Conservation (phyloP, 139 green algal genomes). For the Monoraphidium neglectum region DNA sequence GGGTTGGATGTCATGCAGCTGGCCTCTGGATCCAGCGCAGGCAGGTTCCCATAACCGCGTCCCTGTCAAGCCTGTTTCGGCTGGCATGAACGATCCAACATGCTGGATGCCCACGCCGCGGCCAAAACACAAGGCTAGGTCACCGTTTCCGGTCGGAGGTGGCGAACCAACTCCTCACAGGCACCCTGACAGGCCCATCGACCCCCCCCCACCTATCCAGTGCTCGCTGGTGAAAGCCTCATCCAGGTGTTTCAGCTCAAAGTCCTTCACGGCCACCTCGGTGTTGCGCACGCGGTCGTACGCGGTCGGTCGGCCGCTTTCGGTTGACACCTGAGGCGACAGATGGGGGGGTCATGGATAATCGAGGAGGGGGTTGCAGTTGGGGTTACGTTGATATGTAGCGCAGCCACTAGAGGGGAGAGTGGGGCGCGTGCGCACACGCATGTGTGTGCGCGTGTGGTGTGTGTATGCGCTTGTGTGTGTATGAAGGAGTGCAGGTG, state of each 20-base stretch:
- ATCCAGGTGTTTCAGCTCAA: constrained; percentile 84
- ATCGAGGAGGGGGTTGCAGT: background rate
- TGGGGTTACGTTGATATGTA: no score
- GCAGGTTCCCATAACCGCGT: background rate
- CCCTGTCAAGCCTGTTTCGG: no score
- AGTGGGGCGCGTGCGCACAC: constrained; percentile 55
- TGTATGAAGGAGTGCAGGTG: background rate
- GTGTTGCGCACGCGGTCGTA: constrained; percentile 85
- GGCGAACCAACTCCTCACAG: no score
- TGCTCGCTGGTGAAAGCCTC: constrained; percentile 83
- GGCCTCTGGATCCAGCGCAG: no score
- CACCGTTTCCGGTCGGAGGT: no score
- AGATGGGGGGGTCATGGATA: background rate
- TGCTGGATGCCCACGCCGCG: background rate
- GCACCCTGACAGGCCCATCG: no score
- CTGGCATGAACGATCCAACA: background rate
- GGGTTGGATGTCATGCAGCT: no score
- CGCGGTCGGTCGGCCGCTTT: constrained; percentile 29
- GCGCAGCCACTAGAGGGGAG: constrained; percentile 39
- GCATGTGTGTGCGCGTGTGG: no score
- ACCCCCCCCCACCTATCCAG: constrained; percentile 13
- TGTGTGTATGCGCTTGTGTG: no score
- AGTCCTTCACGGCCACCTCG: constrained; percentile 79
- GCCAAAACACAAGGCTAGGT: no score
- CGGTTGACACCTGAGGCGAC: background rate